phyloP scores from a whole-genome alignment of 106 monocot species.

The Dactylorhiza incarnata region DNA sequence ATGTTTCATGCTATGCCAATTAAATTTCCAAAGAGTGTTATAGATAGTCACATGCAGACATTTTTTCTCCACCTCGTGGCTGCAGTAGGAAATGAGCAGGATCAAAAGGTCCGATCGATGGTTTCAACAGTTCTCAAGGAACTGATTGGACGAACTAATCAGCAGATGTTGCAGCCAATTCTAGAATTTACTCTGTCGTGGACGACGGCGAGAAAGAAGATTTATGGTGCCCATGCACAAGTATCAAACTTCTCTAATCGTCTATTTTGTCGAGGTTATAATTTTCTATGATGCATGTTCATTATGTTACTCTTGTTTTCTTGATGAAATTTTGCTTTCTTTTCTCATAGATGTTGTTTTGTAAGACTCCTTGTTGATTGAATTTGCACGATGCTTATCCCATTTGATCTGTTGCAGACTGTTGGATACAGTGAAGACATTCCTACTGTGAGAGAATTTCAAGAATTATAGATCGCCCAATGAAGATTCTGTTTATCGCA shows the following conservation, averaged over 20 bases:
- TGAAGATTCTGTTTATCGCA: too few relatives aligned
- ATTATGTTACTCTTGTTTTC: too few relatives aligned
- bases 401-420: too few relatives aligned
- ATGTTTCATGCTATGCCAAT: slow-evolving; percentile 73
- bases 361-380: too few relatives aligned
- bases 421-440: too few relatives aligned
- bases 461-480: too few relatives aligned
- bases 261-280: too few relatives aligned
- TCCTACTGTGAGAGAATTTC: too few relatives aligned
- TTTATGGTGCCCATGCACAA: slow-evolving; percentile 84
- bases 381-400: too few relatives aligned
- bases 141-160: slow-evolving; percentile 38
- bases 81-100: slow-evolving; percentile 69
- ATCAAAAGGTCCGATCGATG: slow-evolving; percentile 58
- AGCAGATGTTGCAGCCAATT: slow-evolving; percentile 31
- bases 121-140: slow-evolving; percentile 47
- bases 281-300: too few relatives aligned
- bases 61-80: slow-evolving; percentile 79
- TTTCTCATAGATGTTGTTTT: too few relatives aligned
- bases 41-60: slow-evolving; percentile 61
- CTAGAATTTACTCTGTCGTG: slow-evolving; percentile 61
- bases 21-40: slow-evolving; percentile 62
- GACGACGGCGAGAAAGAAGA: slow-evolving; percentile 58
- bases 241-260: slow-evolving; percentile 9
- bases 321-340: too few relatives aligned